phyloP scores from a whole-genome alignment of 805 yeast genomes.

The Ogataea trehaloabstinens region DNA sequence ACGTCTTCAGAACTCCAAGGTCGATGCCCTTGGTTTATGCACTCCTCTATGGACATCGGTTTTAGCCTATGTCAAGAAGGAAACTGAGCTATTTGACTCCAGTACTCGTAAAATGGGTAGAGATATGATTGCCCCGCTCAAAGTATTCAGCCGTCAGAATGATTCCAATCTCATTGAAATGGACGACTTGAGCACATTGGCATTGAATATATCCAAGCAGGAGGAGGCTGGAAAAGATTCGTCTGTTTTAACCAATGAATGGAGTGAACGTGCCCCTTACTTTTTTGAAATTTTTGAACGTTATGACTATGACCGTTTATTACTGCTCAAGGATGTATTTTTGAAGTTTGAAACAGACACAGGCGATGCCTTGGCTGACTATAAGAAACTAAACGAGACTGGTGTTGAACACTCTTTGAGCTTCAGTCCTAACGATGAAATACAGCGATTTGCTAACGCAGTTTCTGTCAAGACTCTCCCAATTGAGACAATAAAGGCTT shows the following conservation, averaged over 20 bases:
- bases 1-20: constrained; percentile 45
- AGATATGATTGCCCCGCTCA: constrained; percentile 56
- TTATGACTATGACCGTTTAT: constrained; percentile 63
- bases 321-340: constrained; percentile 62
- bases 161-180: constrained; percentile 41
- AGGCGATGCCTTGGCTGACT: constrained; percentile 48
- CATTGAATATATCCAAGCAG: constrained; percentile 18
- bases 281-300: constrained; percentile 72
- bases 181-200: constrained; percentile 34
- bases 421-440: constrained; percentile 60
- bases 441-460: constrained; percentile 50
- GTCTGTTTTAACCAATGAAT: constrained; percentile 49
- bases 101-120: constrained; percentile 51
- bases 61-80: constrained; percentile 41
- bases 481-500: constrained; percentile 22
- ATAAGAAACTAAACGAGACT: constrained; percentile 53
- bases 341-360: constrained; percentile 62
- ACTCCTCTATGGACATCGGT: constrained; percentile 44
- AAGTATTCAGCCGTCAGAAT: constrained; percentile 51
- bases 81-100: constrained; percentile 41
- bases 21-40: constrained; percentile 46
- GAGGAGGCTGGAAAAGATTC: constrained; percentile 30
- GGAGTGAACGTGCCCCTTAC: constrained; percentile 79
- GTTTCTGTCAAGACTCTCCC: constrained; percentile 28
- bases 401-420: constrained; percentile 65